Conservation (phyloP, 1,284 basidiomycete species). For the Mixia osmundae region DNA sequence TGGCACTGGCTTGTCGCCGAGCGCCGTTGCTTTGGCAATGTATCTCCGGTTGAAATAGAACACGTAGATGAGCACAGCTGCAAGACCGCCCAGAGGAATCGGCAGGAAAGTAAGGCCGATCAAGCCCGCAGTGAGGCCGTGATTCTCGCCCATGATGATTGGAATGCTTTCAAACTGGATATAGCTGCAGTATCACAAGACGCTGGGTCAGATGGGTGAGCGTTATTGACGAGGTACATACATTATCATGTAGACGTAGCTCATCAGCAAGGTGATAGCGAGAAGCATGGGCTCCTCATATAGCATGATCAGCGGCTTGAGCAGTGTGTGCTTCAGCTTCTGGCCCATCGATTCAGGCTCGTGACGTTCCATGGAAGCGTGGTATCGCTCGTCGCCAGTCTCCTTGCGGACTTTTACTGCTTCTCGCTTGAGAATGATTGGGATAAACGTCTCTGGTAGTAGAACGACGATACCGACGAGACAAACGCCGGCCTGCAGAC, state of each 20-base stretch:
- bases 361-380: constrained; percentile 24
- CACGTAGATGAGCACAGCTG: constrained; percentile 15
- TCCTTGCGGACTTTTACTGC: constrained; percentile 30
- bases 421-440: constrained; percentile 30
- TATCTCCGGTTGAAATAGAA: constrained; percentile 16
- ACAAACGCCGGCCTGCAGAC: constrained; percentile 26
- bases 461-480: constrained; percentile 36
- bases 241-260: constrained; percentile 27
- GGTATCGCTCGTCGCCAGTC: constrained; percentile 40
- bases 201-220: neutral
- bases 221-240: neutral
- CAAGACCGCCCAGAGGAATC: constrained; percentile 20
- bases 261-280: constrained; percentile 28
- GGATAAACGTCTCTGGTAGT: constrained; percentile 38
- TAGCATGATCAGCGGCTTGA: constrained; percentile 30
- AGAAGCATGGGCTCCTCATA: constrained; percentile 54
- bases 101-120: constrained; percentile 29
- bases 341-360: constrained; percentile 18
- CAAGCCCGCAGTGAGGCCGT: constrained; percentile 27
- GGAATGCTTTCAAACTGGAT: constrained; percentile 24
- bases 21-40: constrained; percentile 10
- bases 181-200: constrained; percentile 17
- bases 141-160: constrained; percentile 26
- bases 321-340: constrained; percentile 25
- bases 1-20: constrained; percentile 12